Evolutionary conservation across 345 rosid genomes (phyloP).

Genomic region (Heritiera fomes): DNA sequence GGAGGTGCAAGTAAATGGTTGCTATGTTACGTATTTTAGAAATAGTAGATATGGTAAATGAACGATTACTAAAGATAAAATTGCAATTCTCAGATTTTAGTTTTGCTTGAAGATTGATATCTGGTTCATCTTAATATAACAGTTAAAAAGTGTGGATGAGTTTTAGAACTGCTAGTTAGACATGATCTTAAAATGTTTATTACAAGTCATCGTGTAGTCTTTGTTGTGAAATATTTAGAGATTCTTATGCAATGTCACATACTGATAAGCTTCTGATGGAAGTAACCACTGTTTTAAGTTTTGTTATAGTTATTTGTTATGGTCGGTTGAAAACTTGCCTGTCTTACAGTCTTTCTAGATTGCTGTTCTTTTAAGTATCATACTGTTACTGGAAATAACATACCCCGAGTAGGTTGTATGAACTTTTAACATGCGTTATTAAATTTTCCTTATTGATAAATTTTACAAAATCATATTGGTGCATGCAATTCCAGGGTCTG

Average conservation of each 20-base stretch:
- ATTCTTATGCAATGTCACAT: background rate
- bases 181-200: background rate
- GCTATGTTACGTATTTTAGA: background rate
- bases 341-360: background rate
- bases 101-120: background rate
- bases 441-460: background rate
- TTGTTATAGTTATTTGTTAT: background rate
- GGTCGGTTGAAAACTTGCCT: background rate
- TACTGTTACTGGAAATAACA: background rate
- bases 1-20: background rate
- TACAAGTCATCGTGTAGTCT: background rate
- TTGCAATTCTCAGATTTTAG: background rate
- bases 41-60: background rate
- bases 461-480: background rate
- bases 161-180: slow-evolving; percentile 2
- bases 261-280: background rate
- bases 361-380: background rate
- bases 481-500: slow-evolving; percentile 56
- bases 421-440: background rate
- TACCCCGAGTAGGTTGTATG: background rate
- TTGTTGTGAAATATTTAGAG: background rate
- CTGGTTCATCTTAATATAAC: background rate
- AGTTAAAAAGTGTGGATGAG: too few relatives aligned
- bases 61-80: background rate
- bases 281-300: background rate